These are phyloP conservation scores for Daucus carota DNA, from an alignment of 129 eudicot species.

Conservation along the genomic window DH1_v3.0 NC_030383.2:42226001-42226500, in stretches of 20 bases:
- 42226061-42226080: not conserved
- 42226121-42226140: not conserved
- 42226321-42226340: slow-evolving; percentile 37
- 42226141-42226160: not conserved
- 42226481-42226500: slow-evolving; percentile 45
- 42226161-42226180: not conserved
- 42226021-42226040: not conserved
- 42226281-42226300: slow-evolving; percentile 47
- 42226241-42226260: slow-evolving; percentile 67
- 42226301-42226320: slow-evolving; percentile 34
- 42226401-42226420: not conserved
- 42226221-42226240: slow-evolving; percentile 35
- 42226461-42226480: not conserved
- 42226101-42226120: not conserved
- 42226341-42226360: not conserved
- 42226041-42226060: not conserved
- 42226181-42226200: slow-evolving; percentile 29
- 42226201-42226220: slow-evolving; percentile 17
- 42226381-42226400: not conserved
- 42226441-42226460: not conserved
- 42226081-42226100: not conserved
- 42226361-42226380: not conserved
- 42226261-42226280: slow-evolving; percentile 32
- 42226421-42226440: not conserved
- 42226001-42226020: not conserved